Percentiles rank a stretch among this genome's conserved stretches.
Conservation (phyloP, 176 grass and related monocot genomes). For the Hordeum marinum region DNA sequence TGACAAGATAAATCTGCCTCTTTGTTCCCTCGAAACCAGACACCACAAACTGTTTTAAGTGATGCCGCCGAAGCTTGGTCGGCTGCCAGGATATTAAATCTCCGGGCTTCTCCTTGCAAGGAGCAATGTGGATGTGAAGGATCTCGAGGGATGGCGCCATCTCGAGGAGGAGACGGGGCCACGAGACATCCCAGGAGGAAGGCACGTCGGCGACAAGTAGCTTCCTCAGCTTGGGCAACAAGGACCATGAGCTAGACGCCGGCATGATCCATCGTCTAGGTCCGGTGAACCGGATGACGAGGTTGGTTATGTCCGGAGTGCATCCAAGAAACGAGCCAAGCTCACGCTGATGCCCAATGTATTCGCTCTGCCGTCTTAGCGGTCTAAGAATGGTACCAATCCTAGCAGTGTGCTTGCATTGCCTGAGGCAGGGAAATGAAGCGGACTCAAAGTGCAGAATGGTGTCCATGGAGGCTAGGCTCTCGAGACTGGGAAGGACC, state of each 20-base stretch:
- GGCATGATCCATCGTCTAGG: conserved; percentile 1
- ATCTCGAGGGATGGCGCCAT: neutral
- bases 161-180: neutral
- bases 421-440: neutral
- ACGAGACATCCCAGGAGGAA: neutral
- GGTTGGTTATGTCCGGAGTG: neutral
- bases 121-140: conserved; percentile 1
- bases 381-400: neutral
- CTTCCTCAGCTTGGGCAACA: neutral
- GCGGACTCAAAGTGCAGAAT: neutral
- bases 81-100: neutral
- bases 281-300: neutral
- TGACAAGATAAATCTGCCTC: conserved; percentile 8
- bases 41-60: conserved; percentile 5
- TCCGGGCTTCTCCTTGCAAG: neutral
- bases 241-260: neutral
- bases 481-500: neutral
- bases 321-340: neutral
- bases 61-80: neutral
- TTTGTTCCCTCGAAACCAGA: neutral
- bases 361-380: neutral
- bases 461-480: neutral
- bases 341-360: neutral
- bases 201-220: conserved; percentile 8
- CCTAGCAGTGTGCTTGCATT: neutral